Evolutionary conservation across 2,329 filamentous ascomycete genomes (phyloP), one percentile per base, ranked within the genome.

Genomic region (Pleoardoris graminearum): DNA sequence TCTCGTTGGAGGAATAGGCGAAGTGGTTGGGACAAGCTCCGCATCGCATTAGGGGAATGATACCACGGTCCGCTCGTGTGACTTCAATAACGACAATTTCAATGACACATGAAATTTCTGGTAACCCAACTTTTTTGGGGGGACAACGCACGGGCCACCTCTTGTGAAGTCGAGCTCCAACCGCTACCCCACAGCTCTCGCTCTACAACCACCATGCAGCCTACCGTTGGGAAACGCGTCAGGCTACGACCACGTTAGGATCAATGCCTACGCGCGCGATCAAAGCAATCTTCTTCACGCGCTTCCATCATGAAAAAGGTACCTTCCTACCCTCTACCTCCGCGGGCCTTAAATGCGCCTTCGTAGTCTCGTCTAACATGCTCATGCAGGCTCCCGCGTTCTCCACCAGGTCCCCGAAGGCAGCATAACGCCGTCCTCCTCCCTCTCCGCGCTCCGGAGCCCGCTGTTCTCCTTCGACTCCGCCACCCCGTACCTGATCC

Each of bases 401-500:
- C 79, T 86, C 46, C 83, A 86, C 67, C 84, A 86, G 74, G 83
- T 86, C 53, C 84, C 84, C 19, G 77, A 83, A 55, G 82, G 82
- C 62, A 80, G 81, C 51, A 82, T 87, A 59, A 75, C 68, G 7
- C 68, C 73, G 1, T 72, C 68, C 4, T 54, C 51, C 66, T 59
- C 72, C 61, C 54, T 79, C 55, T 67, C 78, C 54, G 69, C 79
- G 29, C 72, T 68, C 60, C 83, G 78, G 67, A 77, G 79, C 10
- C 86, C 87, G 3, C 84, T 96, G 57, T 84, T 97, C 68, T 86
- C 91, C 74, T 97, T 96, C 75, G 85, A 89, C 59, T 86, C 90
- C 46, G 83, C 97, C 61, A 89, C 90, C 14, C 88, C 93, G 70
- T 97, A 96, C 77, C 88, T 99, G 68, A 96, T 99, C 66, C 94